Evolutionary conservation across 805 yeast genomes (phyloP).

Genomic region (Candida verbasci): DNA sequence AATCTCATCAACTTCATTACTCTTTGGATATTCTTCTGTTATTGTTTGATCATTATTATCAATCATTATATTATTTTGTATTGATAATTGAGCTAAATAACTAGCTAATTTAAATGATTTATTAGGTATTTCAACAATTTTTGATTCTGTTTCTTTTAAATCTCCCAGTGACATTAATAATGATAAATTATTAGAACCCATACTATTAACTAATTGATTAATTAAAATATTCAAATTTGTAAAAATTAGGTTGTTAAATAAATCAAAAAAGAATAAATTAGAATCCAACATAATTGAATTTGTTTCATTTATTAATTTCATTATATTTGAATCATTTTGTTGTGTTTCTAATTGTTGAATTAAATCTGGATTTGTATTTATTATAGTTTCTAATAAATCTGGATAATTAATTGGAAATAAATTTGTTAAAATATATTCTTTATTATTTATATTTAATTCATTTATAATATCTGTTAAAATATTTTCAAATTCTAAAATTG

Average conservation of each 20-base stretch:
- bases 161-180: constrained; percentile 7
- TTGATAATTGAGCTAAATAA: constrained; percentile 62
- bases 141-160: constrained; percentile 11
- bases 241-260: constrained; percentile 30
- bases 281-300: constrained; percentile 30
- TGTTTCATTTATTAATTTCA: constrained; percentile 44
- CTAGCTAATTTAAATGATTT: constrained; percentile 54
- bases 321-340: constrained; percentile 33
- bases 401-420: constrained; percentile 37
- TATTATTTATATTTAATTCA: constrained; percentile 15
- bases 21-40: constrained; percentile 7
- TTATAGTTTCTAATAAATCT: constrained; percentile 42
- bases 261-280: constrained; percentile 24
- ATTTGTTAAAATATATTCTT: constrained; percentile 15
- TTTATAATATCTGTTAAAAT: constrained; percentile 17
- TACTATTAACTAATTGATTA: constrained; percentile 24
- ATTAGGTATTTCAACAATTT: constrained; percentile 14
- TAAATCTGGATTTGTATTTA: constrained; percentile 43
- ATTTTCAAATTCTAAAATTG: constrained; percentile 54
- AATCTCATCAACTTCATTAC: constrained; percentile 8
- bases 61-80: constrained; percentile 54
- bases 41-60: constrained; percentile 35
- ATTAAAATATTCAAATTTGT: constrained; percentile 32
- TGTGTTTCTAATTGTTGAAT: constrained; percentile 32
- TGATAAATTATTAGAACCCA: constrained; percentile 9